Evolutionary conservation across 768 basidiomycete species (phyloP).

Genomic region (Phaffia australis): DNA sequence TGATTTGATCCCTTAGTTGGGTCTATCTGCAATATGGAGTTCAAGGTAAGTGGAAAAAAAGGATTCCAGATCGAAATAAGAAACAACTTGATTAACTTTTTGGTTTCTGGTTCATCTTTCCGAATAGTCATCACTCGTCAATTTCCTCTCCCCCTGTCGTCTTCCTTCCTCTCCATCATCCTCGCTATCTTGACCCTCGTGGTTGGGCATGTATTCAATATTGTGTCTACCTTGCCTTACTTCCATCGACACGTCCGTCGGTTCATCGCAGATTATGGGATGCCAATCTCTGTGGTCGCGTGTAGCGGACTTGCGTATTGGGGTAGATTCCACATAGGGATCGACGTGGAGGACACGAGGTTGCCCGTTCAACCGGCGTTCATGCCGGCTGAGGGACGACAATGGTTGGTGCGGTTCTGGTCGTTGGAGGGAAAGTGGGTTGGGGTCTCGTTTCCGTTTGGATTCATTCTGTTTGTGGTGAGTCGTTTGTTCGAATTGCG

Average conservation of each 20-base stretch:
- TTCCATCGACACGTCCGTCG: conserved; percentile 65
- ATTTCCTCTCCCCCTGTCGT: conserved; percentile 40
- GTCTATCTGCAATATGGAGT: conserved; percentile 71
- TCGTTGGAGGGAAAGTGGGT: conserved; percentile 78
- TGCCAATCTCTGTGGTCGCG: conserved; percentile 74
- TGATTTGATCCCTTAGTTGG: conserved; percentile 2
- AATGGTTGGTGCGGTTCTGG: conserved; percentile 85
- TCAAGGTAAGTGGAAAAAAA: neutral
- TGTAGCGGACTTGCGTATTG: conserved; percentile 72
- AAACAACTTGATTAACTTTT: neutral
- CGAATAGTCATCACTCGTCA: conserved; percentile 58
- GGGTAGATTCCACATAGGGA: conserved; percentile 52
- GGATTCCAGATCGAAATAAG: neutral
- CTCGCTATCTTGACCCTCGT: conserved; percentile 68
- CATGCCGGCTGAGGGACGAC: conserved; percentile 54
- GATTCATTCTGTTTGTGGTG: conserved; percentile 72
- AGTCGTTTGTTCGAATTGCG: neutral
- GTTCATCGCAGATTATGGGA: conserved; percentile 76
- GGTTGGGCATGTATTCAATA: conserved; percentile 61
- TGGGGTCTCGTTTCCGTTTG: conserved; percentile 78
- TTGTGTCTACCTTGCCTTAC: conserved; percentile 51
- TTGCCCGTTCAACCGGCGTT: conserved; percentile 62
- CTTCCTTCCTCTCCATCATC: conserved; percentile 51
- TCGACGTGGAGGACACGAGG: conserved; percentile 40
- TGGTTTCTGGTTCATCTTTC: neutral